Base-by-base conservation (phyloP, 2,329 filamentous ascomycete genomes). In the Aspergillaceae sp. region DNA sequence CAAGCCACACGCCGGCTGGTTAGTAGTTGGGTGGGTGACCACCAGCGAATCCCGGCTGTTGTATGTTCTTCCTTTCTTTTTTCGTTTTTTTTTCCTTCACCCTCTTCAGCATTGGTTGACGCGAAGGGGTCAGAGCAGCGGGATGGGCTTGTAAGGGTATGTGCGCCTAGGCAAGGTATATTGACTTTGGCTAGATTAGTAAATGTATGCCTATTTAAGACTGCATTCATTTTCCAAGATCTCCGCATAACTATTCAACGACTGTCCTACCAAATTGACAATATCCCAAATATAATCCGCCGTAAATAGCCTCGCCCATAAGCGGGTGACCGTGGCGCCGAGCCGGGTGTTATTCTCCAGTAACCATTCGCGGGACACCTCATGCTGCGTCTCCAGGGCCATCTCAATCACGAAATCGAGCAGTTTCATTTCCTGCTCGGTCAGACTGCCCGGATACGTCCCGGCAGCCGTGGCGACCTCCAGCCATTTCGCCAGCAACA, bases 401-500 rank as follows among this genome's bases (percentile, higher is more conserved):
- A 65, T 65, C 49, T 65, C 61, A 11, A 64, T 52, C 2, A 66
- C 62, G 45, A 66, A 66, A 32, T 65, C 62, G 8, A 64, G 48
- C 1, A 66, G 47, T 4, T 60, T 59, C 2, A 30, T 54, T 44
- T 66, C 64, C 38, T 66, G 62, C 38, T 64, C 61, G 3, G 61
- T 61, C 35, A 66, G 36, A 5, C 34, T 34, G 27, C n/a, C n/a
- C 6, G 36, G 36, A 9, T 38, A 38, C 19, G 26, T 38, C 19
- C 36, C 36, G 1, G 36, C 11, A 8, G 36, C 36, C 2, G 62
- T 65, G 3, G 59, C 61, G 3, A 54, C 59, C 26, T 66, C 62
- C 1, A 66, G 57, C 63, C 63, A 66, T 40, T 78, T 79, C 9
- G 73, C 74, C 0, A 79, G 58, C 2, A 80, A 59, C 0, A 79